A percentile compares a stretch with the other conserved stretches of the same genome.
Evolutionary conservation across 768 basidiomycete genomes (phyloP).

Genomic region (Boletus barrowsii): DNA sequence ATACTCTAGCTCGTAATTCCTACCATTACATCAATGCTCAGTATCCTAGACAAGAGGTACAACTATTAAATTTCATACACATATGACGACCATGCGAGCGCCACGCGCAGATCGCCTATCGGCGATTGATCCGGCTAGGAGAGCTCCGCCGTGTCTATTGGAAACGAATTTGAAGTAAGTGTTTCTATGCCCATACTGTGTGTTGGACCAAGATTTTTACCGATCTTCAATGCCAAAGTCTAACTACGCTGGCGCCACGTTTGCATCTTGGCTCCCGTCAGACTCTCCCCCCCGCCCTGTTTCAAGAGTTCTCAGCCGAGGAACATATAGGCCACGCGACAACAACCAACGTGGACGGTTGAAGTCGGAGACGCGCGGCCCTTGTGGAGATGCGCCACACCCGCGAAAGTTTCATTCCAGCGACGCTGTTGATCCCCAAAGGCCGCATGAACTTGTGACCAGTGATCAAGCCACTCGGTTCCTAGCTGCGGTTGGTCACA

Average conservation of each 20-base stretch:
- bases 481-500: background rate
- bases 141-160: background rate
- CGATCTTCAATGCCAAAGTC: constrained; percentile 20
- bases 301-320: constrained; percentile 14
- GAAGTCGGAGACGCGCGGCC: constrained; percentile 3
- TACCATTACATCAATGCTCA: constrained; percentile 18
- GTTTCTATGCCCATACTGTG: constrained; percentile 15
- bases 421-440: background rate
- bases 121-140: constrained; percentile 18
- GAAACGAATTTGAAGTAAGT: constrained; percentile 18
- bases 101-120: constrained; percentile 13
- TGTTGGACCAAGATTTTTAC: background rate
- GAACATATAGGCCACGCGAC: constrained; percentile 18
- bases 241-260: constrained; percentile 19
- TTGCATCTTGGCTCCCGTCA: constrained; percentile 10
- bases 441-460: background rate
- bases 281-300: constrained; percentile 17
- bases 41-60: constrained; percentile 16
- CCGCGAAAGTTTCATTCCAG: constrained; percentile 24
- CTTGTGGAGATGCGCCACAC: constrained; percentile 10
- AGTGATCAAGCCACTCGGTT: background rate
- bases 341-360: background rate
- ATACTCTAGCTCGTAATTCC: constrained; percentile 23
- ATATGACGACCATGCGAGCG: background rate
- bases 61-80: constrained; percentile 13